A percentile compares a stretch with the other conserved stretches of the same genome.
phyloP scores from a whole-genome alignment of 768 basidiomycete genomes.

The Leccinum truebloodii region DNA sequence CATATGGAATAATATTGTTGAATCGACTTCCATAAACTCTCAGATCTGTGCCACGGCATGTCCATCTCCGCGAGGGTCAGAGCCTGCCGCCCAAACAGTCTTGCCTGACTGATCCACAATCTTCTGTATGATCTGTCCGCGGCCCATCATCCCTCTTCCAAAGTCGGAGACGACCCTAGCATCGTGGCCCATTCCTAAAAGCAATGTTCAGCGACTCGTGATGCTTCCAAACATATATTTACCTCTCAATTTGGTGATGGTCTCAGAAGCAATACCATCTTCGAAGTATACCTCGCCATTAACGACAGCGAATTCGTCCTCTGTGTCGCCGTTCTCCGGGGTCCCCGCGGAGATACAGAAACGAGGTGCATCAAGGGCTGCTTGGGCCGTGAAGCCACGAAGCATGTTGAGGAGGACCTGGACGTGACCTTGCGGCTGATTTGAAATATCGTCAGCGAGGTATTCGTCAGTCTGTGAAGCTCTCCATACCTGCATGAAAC shows the following conservation, averaged over 20 bases:
- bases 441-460: not conserved
- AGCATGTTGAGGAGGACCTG: slow-evolving; percentile 92
- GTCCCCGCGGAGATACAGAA: slow-evolving; percentile 92
- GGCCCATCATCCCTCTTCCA: slow-evolving; percentile 65
- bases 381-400: slow-evolving; percentile 83
- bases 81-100: slow-evolving; percentile 94
- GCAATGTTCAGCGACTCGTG: slow-evolving; percentile 3
- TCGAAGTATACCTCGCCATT: slow-evolving; percentile 91
- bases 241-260: slow-evolving; percentile 70
- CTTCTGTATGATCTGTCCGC: slow-evolving; percentile 90
- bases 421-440: slow-evolving; percentile 90
- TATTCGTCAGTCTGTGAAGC: not conserved
- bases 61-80: slow-evolving; percentile 86
- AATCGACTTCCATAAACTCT: slow-evolving; percentile 7
- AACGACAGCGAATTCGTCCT: slow-evolving; percentile 54
- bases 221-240: slow-evolving; percentile 17
- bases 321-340: slow-evolving; percentile 55
- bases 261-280: slow-evolving; percentile 68
- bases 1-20: slow-evolving; percentile 4
- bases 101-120: slow-evolving; percentile 62
- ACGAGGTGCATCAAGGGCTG: slow-evolving; percentile 90
- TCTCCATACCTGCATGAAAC: slow-evolving; percentile 73
- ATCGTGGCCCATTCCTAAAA: slow-evolving; percentile 86
- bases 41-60: slow-evolving; percentile 86
- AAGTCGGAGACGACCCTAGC: slow-evolving; percentile 64